phyloP scores from a whole-genome alignment of 768 basidiomycete species.

The Kondoa malvinella region DNA sequence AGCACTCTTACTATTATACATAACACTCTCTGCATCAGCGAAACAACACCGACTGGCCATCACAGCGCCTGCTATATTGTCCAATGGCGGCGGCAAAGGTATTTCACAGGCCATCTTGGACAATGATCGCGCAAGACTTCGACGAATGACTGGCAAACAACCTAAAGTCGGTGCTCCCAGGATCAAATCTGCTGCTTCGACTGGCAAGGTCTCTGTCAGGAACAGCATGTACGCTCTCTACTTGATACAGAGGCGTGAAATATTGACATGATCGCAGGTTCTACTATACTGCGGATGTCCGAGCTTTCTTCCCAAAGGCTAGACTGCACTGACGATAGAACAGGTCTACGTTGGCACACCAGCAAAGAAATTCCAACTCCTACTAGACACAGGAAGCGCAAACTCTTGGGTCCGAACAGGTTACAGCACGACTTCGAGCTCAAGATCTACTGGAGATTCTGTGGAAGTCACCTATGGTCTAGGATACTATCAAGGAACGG shows the following conservation, averaged over 20 bases:
- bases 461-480: not conserved
- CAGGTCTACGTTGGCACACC: not conserved
- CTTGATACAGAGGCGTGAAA: too few relatives aligned
- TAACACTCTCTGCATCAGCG: too few relatives aligned
- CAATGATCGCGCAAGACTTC: not conserved
- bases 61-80: not conserved
- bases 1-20: too few relatives aligned
- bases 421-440: not conserved
- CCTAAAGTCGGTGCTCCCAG: too few relatives aligned
- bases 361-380: not conserved
- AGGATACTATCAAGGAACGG: not conserved
- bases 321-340: too few relatives aligned
- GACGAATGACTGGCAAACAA: not conserved
- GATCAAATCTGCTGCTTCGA: too few relatives aligned
- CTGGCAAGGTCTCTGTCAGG: too few relatives aligned
- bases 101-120: not conserved
- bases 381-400: not conserved
- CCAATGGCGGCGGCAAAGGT: not conserved
- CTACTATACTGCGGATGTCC: not conserved
- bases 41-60: too few relatives aligned
- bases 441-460: not conserved
- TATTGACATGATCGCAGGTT: too few relatives aligned
- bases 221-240: too few relatives aligned
- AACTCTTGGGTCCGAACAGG: not conserved
- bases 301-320: too few relatives aligned